These are phyloP conservation scores for Triticum monococcum DNA, from an alignment of 176 grass and related monocot genomes.

Conservation along the genomic window DNA sequence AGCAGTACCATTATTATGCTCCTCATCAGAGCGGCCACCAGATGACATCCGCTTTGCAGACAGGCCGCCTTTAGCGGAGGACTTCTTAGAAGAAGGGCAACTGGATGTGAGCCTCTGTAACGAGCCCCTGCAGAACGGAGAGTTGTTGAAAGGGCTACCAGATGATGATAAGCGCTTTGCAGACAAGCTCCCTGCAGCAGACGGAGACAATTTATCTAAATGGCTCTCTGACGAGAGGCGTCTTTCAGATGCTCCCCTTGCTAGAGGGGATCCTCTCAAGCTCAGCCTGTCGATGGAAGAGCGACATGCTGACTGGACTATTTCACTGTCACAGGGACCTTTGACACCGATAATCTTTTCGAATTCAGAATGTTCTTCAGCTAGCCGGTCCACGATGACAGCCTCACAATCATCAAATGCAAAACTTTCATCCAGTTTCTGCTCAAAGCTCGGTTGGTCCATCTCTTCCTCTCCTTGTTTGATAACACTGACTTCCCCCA, in stretches of 20 bases:
- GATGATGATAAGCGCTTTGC: constrained; percentile 31
- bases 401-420: constrained; percentile 39
- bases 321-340: constrained; percentile 1
- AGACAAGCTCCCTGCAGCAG: constrained; percentile 6
- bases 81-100: constrained; percentile 37
- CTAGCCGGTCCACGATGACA: constrained; percentile 7
- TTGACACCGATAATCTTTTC: background rate
- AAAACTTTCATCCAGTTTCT: constrained; percentile 34
- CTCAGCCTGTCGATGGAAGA: constrained; percentile 11
- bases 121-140: constrained; percentile 6
- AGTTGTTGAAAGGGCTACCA: constrained; percentile 13
- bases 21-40: constrained; percentile 6
- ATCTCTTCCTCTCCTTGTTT: background rate
- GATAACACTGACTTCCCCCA: background rate
- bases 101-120: constrained; percentile 30
- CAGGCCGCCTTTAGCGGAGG: background rate
- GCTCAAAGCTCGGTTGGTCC: constrained; percentile 32
- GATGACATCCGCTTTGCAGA: constrained; percentile 21
- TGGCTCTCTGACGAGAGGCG: background rate
- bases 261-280: background rate
- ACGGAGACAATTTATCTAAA: constrained; percentile 16
- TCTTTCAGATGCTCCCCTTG: constrained; percentile 8
- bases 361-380: constrained; percentile 8
- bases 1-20: constrained; percentile 8
- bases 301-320: background rate